phyloP scores from a whole-genome alignment of 495 filamentous ascomycete genomes.

The Neurospora sp. region DNA sequence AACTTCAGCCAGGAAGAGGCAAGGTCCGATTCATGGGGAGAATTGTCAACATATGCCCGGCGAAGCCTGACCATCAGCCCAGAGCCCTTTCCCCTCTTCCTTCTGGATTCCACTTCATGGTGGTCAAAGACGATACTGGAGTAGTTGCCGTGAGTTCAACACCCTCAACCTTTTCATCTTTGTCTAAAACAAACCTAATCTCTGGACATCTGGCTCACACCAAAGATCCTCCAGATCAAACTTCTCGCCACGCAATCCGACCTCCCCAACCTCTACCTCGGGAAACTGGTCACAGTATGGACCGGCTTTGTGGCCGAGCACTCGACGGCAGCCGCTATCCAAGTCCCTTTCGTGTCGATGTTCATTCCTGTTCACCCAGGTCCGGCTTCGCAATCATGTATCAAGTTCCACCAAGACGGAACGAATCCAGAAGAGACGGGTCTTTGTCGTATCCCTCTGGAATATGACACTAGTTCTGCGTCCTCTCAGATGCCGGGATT shows the following conservation, averaged over 20 bases:
- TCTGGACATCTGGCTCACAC: neutral
- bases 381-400: conserved; percentile 25
- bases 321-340: neutral
- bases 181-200: no score
- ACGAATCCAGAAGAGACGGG: conserved; percentile 22
- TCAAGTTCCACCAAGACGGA: conserved; percentile 40
- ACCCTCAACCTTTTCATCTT: no score
- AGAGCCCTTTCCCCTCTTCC: conserved; percentile 11
- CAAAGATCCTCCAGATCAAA: conserved; percentile 25
- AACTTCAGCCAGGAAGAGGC: conserved; percentile 41
- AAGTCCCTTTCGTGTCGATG: conserved; percentile 7
- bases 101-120: conserved; percentile 42
- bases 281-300: conserved; percentile 35
- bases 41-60: conserved; percentile 46
- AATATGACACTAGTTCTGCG: conserved; percentile 21
- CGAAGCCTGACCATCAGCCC: conserved; percentile 25
- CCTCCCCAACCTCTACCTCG: conserved; percentile 27
- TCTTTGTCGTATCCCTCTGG: conserved; percentile 38
- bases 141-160: conserved; percentile 37
- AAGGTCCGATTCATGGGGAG: conserved; percentile 47
- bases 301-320: conserved; percentile 26
- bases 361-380: conserved; percentile 16
- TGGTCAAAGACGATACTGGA: conserved; percentile 49
- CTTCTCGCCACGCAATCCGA: conserved; percentile 25
- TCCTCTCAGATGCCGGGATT: conserved; percentile 31